Evolutionary conservation across 345 rosid genomes (phyloP).

Genomic region (Corymbia maculata): DNA sequence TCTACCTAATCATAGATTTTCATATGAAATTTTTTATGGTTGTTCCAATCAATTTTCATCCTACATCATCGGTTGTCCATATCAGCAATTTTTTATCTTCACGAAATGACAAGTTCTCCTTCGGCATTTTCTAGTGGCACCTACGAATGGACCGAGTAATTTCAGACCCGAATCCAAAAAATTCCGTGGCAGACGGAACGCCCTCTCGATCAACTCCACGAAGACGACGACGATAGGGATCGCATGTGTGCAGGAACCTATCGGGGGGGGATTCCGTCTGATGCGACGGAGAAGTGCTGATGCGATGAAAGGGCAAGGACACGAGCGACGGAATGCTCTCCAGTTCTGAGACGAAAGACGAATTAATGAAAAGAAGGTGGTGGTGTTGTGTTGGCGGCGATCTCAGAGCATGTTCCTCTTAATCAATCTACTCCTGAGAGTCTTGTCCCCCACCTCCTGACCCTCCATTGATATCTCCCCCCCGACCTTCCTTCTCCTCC

Average conservation of each 20-base stretch:
- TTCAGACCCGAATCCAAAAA: not conserved
- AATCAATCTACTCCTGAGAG: not conserved
- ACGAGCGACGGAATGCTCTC: not conserved
- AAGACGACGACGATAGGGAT: not conserved
- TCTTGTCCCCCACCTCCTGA: not conserved
- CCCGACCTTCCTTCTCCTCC: not conserved
- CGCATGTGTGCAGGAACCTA: not conserved
- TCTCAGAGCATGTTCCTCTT: not conserved
- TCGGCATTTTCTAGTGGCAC: not conserved
- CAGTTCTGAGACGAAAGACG: not conserved
- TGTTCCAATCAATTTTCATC: rapidly evolving
- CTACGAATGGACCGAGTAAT: not conserved
- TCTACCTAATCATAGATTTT: rapidly evolving
- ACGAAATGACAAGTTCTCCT: not conserved
- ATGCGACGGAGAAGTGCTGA: not conserved
- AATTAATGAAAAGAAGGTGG: not conserved
- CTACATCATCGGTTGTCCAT: rapidly evolving
- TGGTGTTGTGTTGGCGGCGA: not conserved
- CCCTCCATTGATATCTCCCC: not conserved
- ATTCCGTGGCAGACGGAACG: not conserved
- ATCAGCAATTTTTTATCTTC: no score
- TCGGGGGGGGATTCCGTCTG: not conserved
- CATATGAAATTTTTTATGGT: rapidly evolving
- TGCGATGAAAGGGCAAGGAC: not conserved
- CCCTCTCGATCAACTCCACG: not conserved